Evolutionary conservation across 805 yeast genomes (phyloP).

Genomic region (Candida piceae): DNA sequence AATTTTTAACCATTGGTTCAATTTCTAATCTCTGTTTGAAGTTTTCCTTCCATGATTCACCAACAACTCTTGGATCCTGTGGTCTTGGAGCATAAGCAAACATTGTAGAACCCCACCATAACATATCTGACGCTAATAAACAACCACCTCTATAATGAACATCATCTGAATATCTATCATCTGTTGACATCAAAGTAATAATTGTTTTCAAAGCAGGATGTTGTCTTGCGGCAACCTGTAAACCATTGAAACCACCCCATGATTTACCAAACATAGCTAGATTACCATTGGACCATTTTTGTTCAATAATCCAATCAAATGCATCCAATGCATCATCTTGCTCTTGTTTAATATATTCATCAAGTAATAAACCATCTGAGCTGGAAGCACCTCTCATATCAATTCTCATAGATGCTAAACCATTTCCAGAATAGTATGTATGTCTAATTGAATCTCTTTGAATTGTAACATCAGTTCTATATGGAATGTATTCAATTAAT

Average conservation of each 20-base stretch:
- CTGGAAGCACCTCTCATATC: conserved; percentile 44
- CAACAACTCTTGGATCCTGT: conserved; percentile 39
- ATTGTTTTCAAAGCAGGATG: conserved; percentile 42
- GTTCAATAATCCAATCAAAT: conserved; percentile 38
- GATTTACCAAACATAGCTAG: conserved; percentile 46
- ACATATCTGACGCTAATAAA: conserved; percentile 40
- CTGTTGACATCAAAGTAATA: conserved; percentile 42
- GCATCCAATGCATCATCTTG: conserved; percentile 40
- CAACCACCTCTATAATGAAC: conserved; percentile 47
- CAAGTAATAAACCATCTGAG: conserved; percentile 36
- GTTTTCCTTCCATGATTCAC: conserved; percentile 35
- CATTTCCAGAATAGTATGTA: conserved; percentile 43
- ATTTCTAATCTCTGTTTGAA: conserved; percentile 36
- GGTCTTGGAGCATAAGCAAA: conserved; percentile 40
- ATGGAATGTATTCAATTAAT: conserved; percentile 40
- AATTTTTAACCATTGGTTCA: conserved; percentile 37
- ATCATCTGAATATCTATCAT: conserved; percentile 43
- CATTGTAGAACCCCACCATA: conserved; percentile 50
- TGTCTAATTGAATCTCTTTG: conserved; percentile 42
- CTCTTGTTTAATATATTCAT: conserved; percentile 39
- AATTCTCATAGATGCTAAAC: conserved; percentile 39
- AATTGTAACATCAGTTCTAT: conserved; percentile 41
- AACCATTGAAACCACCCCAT: conserved; percentile 45
- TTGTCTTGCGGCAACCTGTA: conserved; percentile 41
- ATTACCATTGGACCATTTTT: conserved; percentile 41